These are phyloP conservation scores for Umbilicaria muhlenbergii DNA, from an alignment of 495 filamentous ascomycete species.

Conservation along the genomic window DNA sequence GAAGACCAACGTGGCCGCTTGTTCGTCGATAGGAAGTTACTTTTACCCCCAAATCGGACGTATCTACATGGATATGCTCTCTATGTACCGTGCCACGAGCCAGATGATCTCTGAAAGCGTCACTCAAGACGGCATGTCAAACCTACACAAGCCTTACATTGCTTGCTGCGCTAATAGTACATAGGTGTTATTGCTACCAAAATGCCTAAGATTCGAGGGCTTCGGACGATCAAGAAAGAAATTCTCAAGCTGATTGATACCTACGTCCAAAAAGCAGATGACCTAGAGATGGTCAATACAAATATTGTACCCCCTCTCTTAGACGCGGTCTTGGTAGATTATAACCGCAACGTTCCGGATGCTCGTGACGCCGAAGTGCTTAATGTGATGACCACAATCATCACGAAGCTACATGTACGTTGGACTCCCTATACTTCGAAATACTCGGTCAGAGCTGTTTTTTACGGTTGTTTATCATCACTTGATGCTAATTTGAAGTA, in stretches of 20 bases:
- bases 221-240: conserved; percentile 98
- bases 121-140: conserved; percentile 58
- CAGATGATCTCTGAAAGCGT: conserved; percentile 88
- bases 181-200: conserved; percentile 86
- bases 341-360: conserved; percentile 91
- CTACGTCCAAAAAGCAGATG: conserved; percentile 95
- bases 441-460: conserved; percentile 18
- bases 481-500: conserved; percentile 22
- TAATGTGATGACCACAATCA: conserved; percentile 94
- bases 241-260: conserved; percentile 96
- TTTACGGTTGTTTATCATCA: conserved; percentile 3
- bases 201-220: conserved; percentile 85
- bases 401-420: conserved; percentile 87
- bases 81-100: conserved; percentile 96
- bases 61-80: conserved; percentile 96
- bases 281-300: conserved; percentile 76
- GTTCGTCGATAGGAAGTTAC: conserved; percentile 86
- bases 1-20: conserved; percentile 98
- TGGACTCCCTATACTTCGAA: conserved; percentile 28
- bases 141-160: neutral
- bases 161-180: conserved; percentile 12
- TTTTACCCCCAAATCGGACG: conserved; percentile 98
- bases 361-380: conserved; percentile 94
- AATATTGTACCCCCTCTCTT: conserved; percentile 96
- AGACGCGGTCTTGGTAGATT: conserved; percentile 87